These are phyloP conservation scores for Paracamarosporium sp. DNA, from an alignment of 2,329 filamentous ascomycete genomes.

Conservation along the genomic window DNA sequence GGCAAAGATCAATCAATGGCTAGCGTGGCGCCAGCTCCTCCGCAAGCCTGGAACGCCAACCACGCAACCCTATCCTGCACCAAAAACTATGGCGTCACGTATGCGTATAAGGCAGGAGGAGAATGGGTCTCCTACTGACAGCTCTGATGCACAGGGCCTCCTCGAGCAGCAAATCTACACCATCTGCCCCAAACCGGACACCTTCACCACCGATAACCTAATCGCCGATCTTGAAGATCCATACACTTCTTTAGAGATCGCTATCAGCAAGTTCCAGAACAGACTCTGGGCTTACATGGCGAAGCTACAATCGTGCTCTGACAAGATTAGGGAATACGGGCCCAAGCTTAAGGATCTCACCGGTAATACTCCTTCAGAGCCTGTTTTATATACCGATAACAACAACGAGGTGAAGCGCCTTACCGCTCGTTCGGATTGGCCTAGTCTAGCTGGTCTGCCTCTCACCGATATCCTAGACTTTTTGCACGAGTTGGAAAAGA, in stretches of 20 bases:
- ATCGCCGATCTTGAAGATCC: conserved; percentile 8
- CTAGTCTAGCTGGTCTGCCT: not conserved
- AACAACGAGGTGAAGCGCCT: not conserved
- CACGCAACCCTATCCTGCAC: not conserved
- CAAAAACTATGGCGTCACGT: not conserved
- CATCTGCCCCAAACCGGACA: conserved; percentile 2
- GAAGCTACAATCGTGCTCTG: conserved; percentile 6
- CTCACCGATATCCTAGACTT: not conserved
- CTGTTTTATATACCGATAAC: not conserved
- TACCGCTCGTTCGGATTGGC: not conserved
- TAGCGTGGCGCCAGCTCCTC: conserved; percentile 7
- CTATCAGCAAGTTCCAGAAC: conserved; percentile 7
- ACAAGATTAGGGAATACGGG: conserved; percentile 1
- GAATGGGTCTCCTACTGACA: not conserved
- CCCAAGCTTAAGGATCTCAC: conserved; percentile 1
- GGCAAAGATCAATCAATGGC: conserved; percentile 4
- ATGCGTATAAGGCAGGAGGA: not conserved
- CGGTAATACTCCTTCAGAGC: not conserved
- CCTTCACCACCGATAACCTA: not conserved
- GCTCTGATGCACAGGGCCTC: not conserved
- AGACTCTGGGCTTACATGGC: conserved; percentile 8
- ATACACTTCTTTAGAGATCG: not conserved
- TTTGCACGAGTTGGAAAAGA: not conserved
- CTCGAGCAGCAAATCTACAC: conserved; percentile 10
- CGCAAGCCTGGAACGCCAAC: not conserved